Conservation (phyloP, 768 basidiomycete genomes). For the Tephrocybe sp. region DNA sequence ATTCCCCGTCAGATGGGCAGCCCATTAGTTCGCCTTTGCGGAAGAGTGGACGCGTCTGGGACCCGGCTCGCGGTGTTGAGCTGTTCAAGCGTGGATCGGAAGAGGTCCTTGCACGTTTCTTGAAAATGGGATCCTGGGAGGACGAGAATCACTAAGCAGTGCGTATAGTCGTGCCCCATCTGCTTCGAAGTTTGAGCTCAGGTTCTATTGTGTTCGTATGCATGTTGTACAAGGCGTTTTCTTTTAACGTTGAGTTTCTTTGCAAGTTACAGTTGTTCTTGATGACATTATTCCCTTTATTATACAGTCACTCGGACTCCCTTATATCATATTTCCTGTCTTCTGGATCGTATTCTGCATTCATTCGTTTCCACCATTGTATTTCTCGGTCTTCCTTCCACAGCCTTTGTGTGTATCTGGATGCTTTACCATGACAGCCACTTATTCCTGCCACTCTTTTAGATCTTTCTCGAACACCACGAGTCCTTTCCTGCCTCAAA, state of each 20-base stretch:
- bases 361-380: background rate
- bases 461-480: background rate
- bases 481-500: background rate
- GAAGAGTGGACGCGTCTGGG: conserved; percentile 73
- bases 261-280: background rate
- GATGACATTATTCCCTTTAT: background rate
- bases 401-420: background rate
- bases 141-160: conserved; percentile 35
- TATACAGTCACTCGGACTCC: background rate
- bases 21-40: conserved; percentile 31
- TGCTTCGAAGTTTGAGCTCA: background rate
- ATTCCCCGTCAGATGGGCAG: conserved; percentile 47
- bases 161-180: background rate
- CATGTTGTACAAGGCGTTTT: background rate
- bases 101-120: conserved; percentile 80
- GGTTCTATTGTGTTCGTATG: background rate
- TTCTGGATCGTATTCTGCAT: background rate
- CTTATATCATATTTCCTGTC: background rate
- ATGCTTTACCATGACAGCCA: background rate
- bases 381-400: background rate
- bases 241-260: background rate
- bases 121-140: conserved; percentile 77
- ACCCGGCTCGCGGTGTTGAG: conserved; percentile 83
- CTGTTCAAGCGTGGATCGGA: conserved; percentile 86
- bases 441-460: background rate